phyloP scores from a whole-genome alignment of 352 stramenopile genomes.

The Phytophthora podocarpi region DNA sequence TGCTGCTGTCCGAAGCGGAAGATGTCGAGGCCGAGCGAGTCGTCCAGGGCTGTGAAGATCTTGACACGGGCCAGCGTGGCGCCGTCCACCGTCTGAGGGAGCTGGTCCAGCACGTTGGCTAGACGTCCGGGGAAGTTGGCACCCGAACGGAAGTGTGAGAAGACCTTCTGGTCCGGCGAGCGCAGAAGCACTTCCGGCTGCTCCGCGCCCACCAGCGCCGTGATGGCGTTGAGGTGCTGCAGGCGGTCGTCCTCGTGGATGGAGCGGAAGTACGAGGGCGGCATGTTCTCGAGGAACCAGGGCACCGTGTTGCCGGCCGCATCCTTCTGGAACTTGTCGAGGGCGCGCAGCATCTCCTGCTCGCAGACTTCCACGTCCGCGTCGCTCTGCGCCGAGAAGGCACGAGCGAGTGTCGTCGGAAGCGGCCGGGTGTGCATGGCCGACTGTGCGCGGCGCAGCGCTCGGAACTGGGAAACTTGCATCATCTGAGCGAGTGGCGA shows the following conservation, averaged over 20 bases:
- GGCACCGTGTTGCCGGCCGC: constrained; percentile 73
- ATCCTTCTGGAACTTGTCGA: constrained; percentile 77
- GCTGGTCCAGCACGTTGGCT: constrained; percentile 70
- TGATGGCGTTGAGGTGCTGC: constrained; percentile 90
- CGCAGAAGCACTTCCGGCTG: constrained; percentile 85
- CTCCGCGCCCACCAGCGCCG: constrained; percentile 71
- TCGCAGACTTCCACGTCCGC: constrained; percentile 28
- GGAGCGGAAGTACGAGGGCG: constrained; percentile 88
- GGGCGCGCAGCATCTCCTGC: constrained; percentile 55
- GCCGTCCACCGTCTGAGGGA: constrained; percentile 68
- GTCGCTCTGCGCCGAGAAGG: constrained; percentile 53
- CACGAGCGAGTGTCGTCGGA: constrained; percentile 42
- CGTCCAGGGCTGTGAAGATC: constrained; percentile 89
- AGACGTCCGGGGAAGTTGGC: constrained; percentile 78
- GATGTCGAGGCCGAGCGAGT: constrained; percentile 85
- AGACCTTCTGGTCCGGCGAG: constrained; percentile 75
- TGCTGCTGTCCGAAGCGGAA: constrained; percentile 86
- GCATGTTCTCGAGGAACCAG: constrained; percentile 92
- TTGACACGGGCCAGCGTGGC: constrained; percentile 84
- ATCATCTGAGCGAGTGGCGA: constrained; percentile 39
- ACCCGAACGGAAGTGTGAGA: constrained; percentile 85
- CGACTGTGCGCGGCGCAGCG: constrained; percentile 48
- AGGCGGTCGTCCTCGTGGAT: constrained; percentile 84
- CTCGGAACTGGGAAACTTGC: constrained; percentile 66
- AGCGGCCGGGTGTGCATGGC: constrained; percentile 29